Percentiles rank a stretch among this genome's conserved stretches.
These are phyloP conservation scores for Xylaria sp. DNA, from an alignment of 2,329 filamentous ascomycete genomes.

Conservation along the genomic window DNA sequence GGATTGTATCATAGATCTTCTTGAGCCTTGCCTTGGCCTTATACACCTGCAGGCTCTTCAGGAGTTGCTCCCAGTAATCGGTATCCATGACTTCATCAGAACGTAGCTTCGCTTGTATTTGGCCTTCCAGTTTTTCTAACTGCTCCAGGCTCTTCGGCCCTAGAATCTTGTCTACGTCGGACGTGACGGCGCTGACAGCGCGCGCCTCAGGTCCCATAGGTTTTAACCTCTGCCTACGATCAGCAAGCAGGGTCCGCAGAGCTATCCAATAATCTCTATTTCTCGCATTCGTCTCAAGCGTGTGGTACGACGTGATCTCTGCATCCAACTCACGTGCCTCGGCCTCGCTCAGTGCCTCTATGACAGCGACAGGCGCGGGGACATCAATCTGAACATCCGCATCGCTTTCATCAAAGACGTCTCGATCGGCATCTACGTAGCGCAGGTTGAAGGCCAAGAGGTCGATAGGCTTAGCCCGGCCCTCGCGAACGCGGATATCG, in stretches of 20 bases:
- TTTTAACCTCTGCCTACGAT: slow-evolving; percentile 75
- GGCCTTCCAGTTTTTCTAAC: slow-evolving; percentile 84
- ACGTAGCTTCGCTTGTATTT: slow-evolving; percentile 86
- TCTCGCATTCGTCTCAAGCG: slow-evolving; percentile 79
- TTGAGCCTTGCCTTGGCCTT: slow-evolving; percentile 90
- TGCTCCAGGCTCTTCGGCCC: slow-evolving; percentile 87
- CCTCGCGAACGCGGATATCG: slow-evolving; percentile 90
- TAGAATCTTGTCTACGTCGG: slow-evolving; percentile 89
- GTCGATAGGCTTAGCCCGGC: slow-evolving; percentile 91
- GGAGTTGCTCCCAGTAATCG: slow-evolving; percentile 96
- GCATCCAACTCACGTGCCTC: slow-evolving; percentile 81
- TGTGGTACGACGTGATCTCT: slow-evolving; percentile 83
- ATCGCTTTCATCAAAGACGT: slow-evolving; percentile 87
- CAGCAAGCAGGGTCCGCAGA: slow-evolving; percentile 83
- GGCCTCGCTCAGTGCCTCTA: slow-evolving; percentile 75
- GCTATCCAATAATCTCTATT: slow-evolving; percentile 95
- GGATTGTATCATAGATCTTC: slow-evolving; percentile 80
- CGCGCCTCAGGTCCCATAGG: slow-evolving; percentile 73
- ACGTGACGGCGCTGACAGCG: slow-evolving; percentile 82
- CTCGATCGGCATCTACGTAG: slow-evolving; percentile 85
- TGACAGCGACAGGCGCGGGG: slow-evolving; percentile 81
- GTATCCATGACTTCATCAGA: slow-evolving; percentile 94
- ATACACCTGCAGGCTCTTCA: slow-evolving; percentile 86
- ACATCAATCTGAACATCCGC: slow-evolving; percentile 78
- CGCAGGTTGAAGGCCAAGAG: slow-evolving; percentile 91